phyloP scores from a whole-genome alignment of 371 early-diverging fungal species.

The Mortierella sp. region DNA sequence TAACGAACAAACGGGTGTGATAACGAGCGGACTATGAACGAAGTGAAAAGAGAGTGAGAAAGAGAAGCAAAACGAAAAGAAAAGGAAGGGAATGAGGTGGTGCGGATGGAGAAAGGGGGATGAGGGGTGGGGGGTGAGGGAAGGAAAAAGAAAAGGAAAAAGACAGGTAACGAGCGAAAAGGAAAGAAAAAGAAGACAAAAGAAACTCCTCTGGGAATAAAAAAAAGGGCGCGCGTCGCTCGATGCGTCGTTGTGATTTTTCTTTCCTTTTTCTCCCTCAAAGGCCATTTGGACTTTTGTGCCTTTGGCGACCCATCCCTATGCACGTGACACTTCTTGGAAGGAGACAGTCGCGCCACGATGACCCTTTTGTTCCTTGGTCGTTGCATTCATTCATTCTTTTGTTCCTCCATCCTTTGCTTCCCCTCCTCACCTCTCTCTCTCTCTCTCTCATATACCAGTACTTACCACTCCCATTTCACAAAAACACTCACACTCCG shows the following conservation, averaged over 20 bases:
- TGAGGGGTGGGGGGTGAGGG: neutral
- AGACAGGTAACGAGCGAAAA: neutral
- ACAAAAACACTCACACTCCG: neutral
- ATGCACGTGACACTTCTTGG: neutral
- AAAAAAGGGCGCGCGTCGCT: neutral
- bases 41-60: neutral
- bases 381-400: neutral
- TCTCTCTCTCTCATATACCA: neutral
- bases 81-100: neutral
- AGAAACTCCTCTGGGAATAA: neutral
- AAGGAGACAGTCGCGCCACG: conserved; percentile 4
- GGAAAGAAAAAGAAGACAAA: conserved; percentile 3
- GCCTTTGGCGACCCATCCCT: neutral
- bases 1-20: conserved; percentile 2
- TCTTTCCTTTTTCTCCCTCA: neutral
- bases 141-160: neutral
- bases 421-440: neutral
- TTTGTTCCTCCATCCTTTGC: neutral
- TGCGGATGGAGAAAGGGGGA: neutral
- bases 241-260: neutral
- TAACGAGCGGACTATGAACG: neutral
- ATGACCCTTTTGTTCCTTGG: neutral
- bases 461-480: neutral
- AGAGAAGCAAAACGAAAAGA: neutral
- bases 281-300: neutral